A percentile compares a stretch with the other conserved stretches of the same genome.
Conservation (phyloP, 2,329 filamentous ascomycete species). For the Botryotinia calthae region DNA sequence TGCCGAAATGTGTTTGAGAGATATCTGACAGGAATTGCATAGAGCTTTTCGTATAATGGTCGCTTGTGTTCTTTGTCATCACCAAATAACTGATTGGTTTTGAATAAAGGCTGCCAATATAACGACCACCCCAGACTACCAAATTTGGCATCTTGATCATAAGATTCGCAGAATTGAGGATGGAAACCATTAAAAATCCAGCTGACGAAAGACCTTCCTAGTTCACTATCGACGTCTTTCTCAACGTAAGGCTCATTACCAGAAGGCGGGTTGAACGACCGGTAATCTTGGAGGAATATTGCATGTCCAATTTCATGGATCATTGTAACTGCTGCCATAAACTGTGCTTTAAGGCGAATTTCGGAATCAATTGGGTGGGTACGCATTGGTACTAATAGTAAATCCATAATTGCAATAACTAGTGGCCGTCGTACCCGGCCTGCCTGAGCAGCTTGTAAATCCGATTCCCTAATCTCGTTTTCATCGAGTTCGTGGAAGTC, state of each 20-base stretch:
- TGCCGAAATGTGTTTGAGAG: neutral
- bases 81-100: neutral
- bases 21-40: slow-evolving; percentile 7
- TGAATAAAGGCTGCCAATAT: slow-evolving; percentile 15
- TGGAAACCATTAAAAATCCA: slow-evolving; percentile 32
- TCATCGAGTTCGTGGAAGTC: slow-evolving; percentile 17
- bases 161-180: slow-evolving; percentile 22
- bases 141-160: slow-evolving; percentile 1
- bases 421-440: slow-evolving; percentile 25
- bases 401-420: slow-evolving; percentile 29
- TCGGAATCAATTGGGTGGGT: slow-evolving; percentile 23
- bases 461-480: slow-evolving; percentile 19
- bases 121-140: slow-evolving; percentile 16
- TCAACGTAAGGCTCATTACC: slow-evolving; percentile 29
- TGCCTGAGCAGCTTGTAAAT: slow-evolving; percentile 17
- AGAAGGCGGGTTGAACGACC: slow-evolving; percentile 21
- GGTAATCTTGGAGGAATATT: slow-evolving; percentile 31
- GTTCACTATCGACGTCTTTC: slow-evolving; percentile 25
- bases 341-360: slow-evolving; percentile 28
- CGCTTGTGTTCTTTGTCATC: neutral
- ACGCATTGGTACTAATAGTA: slow-evolving; percentile 30
- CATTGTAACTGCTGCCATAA: slow-evolving; percentile 34
- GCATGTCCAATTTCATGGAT: slow-evolving; percentile 35
- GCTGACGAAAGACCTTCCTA: slow-evolving; percentile 29
- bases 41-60: neutral